Evolutionary conservation across 1,284 basidiomycete species (phyloP).

Genomic region (Stereum hirsutum): DNA sequence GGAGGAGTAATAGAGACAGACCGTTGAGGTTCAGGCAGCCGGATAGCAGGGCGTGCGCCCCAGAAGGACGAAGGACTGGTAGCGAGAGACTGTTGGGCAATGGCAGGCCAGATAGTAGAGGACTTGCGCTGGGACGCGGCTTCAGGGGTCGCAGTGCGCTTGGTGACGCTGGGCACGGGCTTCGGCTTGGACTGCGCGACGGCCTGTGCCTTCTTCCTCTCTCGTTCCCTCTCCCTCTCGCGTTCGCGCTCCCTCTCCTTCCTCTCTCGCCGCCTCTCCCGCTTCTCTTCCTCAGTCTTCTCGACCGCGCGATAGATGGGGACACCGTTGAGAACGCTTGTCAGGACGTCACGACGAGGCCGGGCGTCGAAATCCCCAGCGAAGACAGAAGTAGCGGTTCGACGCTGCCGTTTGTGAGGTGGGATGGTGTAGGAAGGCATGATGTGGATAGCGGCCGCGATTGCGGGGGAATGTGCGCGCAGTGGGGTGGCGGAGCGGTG

Average conservation of each 20-base stretch:
- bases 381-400: constrained; percentile 65
- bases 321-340: constrained; percentile 68
- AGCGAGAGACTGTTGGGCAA: constrained; percentile 7
- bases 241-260: constrained; percentile 33
- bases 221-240: constrained; percentile 31
- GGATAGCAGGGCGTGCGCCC: constrained; percentile 56
- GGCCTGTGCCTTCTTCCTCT: constrained; percentile 16
- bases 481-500: constrained; percentile 1
- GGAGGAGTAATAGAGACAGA: constrained; percentile 69
- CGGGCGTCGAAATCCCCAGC: constrained; percentile 62
- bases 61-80: constrained; percentile 28
- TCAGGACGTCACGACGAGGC: constrained; percentile 62
- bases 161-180: constrained; percentile 7
- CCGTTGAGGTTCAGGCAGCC: constrained; percentile 55
- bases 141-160: constrained; percentile 7
- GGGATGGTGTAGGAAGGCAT: constrained; percentile 18
- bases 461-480: neutral
- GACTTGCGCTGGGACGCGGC: constrained; percentile 2
- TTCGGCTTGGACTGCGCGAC: constrained; percentile 15
- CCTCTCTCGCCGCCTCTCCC: constrained; percentile 42
- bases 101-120: too few species aligned
- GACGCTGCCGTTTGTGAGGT: constrained; percentile 43
- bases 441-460: constrained; percentile 24
- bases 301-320: constrained; percentile 53
- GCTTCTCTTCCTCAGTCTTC: constrained; percentile 42